Evolutionary conservation across 2,329 filamentous ascomycete species (phyloP), one percentile per base, ranked within the genome.

Genomic region (Apiospora marii): DNA sequence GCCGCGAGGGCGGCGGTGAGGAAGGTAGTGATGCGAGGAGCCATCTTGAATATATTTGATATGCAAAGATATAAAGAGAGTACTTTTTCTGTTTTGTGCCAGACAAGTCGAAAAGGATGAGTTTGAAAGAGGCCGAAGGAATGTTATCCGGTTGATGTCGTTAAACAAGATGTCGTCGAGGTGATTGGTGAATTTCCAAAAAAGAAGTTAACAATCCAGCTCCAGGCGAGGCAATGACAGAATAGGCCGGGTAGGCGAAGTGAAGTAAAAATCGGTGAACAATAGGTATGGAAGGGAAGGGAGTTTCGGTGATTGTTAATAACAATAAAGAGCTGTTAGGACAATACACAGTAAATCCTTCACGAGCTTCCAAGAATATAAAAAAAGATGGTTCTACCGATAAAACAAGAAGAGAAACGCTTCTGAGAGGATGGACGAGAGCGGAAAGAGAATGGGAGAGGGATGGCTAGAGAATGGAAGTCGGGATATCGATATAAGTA

Each of bases 21-120:
- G 34, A 41, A 64, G 51, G 74, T 74, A 68, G 74, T 70, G 58
- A 81, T 75, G 72, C 71, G 78, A 67, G 79, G 78, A 48, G 78
- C 77, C 79, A 81, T 81, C 12, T 73, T 78, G 76, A 73, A 44
- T 44, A 72, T 27, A 68, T 34, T 48, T 8, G 37, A 10, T 43
- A 53, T 67, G 12, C 24, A 48, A 69, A 48, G 44, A 69, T 24
- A 24, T 14, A 58, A 67, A 41, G 51, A 44, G 8, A 70, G 70
- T 68, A 69, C 68, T 76, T 71, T 67, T 72, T n/a, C 61, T 64
- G 19, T 69, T 72, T 74, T 78, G 76, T 79, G 72, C 75, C 76
- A 75, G 77, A 78, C 77, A 76, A 78, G 73, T 70, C 67, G 72
- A 75, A 74, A 73, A 72, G 70, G 48, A 48, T 48, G 44, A 24